These are phyloP conservation scores for Venturia carpophila DNA, from an alignment of 2,329 filamentous ascomycete genomes.

Conservation along the genomic window DNA sequence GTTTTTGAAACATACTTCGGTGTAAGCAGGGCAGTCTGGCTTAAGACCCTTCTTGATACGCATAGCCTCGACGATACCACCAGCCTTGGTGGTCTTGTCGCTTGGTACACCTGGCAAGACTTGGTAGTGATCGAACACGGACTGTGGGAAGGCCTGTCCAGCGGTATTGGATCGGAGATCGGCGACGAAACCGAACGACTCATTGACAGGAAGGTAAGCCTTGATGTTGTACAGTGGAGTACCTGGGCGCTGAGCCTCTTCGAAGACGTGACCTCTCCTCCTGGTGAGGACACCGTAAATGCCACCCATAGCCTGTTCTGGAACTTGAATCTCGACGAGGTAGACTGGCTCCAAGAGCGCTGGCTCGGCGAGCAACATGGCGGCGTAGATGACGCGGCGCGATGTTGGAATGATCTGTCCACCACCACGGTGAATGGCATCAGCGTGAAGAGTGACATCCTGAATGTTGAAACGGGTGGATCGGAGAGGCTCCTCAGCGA, in stretches of 20 bases:
- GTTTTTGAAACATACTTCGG: slow-evolving; percentile 71
- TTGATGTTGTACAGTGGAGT: slow-evolving; percentile 99
- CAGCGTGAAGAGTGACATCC: slow-evolving; percentile 98
- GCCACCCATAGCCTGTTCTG: slow-evolving; percentile 98
- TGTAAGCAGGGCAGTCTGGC: slow-evolving; percentile 82
- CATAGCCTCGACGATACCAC: slow-evolving; percentile 76
- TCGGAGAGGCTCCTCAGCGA: slow-evolving; percentile 98
- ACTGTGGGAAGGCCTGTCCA: slow-evolving; percentile 98
- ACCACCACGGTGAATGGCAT: slow-evolving; percentile 99
- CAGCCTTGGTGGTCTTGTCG: slow-evolving; percentile 73
- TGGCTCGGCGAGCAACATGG: slow-evolving; percentile 83
- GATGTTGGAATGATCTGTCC: slow-evolving; percentile 97
- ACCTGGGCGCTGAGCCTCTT: slow-evolving; percentile 94
- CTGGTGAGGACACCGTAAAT: slow-evolving; percentile 99
- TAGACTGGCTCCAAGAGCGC: slow-evolving; percentile 94
- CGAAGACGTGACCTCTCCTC: slow-evolving; percentile 97
- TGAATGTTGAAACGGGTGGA: slow-evolving; percentile 97
- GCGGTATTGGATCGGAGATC: slow-evolving; percentile 90
- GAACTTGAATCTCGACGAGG: slow-evolving; percentile 98
- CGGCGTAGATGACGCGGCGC: slow-evolving; percentile 94
- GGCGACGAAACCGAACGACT: slow-evolving; percentile 98
- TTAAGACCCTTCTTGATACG: slow-evolving; percentile 99
- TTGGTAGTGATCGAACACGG: slow-evolving; percentile 99
- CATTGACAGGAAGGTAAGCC: slow-evolving; percentile 91
- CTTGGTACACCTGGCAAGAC: slow-evolving; percentile 86